phyloP scores from a whole-genome alignment of 306 rosid genomes.

The Cyamopsis tetragonoloba region DNA sequence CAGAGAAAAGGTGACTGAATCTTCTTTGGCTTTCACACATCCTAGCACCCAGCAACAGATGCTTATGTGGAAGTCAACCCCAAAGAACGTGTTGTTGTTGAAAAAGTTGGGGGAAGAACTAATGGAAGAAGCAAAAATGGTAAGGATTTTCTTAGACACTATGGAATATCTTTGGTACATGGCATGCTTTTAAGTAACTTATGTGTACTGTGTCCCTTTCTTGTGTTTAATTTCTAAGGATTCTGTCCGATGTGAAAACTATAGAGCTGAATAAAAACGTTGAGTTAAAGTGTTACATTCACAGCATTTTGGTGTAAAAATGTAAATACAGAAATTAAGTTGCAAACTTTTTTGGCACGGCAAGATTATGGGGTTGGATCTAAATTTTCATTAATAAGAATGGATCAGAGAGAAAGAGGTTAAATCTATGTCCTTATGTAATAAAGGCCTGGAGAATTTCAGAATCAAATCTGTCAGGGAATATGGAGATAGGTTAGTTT shows the following conservation, averaged over 20 bases:
- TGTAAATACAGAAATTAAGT: not conserved
- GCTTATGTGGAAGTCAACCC: conserved; percentile 99
- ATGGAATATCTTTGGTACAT: not conserved
- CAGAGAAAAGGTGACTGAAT: conserved; percentile 95
- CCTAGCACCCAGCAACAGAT: conserved; percentile 99
- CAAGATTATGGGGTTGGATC: not conserved
- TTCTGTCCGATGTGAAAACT: not conserved
- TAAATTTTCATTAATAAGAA: conserved; percentile 3
- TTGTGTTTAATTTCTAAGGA: not conserved
- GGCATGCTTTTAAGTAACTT: too few relatives aligned
- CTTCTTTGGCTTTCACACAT: conserved; percentile 94
- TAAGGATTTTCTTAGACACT: conserved; percentile 23
- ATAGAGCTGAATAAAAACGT: not conserved
- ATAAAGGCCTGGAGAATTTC: not conserved
- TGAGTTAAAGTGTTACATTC: not conserved
- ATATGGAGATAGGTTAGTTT: not conserved
- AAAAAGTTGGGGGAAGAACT: conserved; percentile 91
- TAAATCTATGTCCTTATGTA: not conserved
- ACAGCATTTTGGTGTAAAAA: not conserved
- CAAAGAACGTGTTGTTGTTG: conserved; percentile 83
- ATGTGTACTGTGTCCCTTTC: not conserved
- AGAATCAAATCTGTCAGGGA: conserved; percentile 4
- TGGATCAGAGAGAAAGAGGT: not conserved
- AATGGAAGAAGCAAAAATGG: conserved; percentile 98
- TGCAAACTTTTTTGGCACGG: not conserved